These are phyloP conservation scores for Orychophragmus violaceus DNA, from an alignment of 345 rosid genomes.

Conservation along the genomic window DNA sequence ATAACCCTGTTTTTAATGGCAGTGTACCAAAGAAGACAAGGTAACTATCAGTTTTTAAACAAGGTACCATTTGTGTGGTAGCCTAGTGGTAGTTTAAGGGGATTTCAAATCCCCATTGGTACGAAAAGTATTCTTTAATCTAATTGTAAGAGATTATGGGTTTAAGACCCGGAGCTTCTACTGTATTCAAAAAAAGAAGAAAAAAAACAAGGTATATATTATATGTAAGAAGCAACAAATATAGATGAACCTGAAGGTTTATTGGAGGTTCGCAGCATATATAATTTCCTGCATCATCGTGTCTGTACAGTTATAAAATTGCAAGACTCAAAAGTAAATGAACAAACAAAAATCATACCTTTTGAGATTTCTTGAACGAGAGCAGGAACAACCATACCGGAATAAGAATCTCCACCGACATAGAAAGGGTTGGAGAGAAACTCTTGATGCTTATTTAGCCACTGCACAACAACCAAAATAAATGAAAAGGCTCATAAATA, in stretches of 20 bases:
- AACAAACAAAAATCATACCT: neutral
- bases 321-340: neutral
- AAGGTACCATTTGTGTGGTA: no score
- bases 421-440: conserved; percentile 50
- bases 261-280: conserved; percentile 19
- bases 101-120: no score
- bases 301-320: neutral
- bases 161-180: no score
- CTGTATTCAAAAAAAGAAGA: no score
- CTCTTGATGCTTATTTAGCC: conserved; percentile 57
- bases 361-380: conserved; percentile 39
- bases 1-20: conserved; percentile 45
- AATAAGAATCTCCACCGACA: conserved; percentile 59
- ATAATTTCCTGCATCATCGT: conserved; percentile 1
- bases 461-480: conserved; percentile 32
- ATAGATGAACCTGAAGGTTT: conserved; percentile 33
- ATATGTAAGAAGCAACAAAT: neutral
- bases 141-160: no score
- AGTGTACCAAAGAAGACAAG: neutral
- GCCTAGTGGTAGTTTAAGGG: no score
- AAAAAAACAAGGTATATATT: neutral
- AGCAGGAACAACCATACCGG: conserved; percentile 52
- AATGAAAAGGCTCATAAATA: neutral
- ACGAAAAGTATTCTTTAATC: no score
- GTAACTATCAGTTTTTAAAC: neutral